Percentiles rank a stretch among this genome's conserved stretches.
Conservation (phyloP, 2,329 filamentous ascomycete genomes). For the Apiospora phragmitis region DNA sequence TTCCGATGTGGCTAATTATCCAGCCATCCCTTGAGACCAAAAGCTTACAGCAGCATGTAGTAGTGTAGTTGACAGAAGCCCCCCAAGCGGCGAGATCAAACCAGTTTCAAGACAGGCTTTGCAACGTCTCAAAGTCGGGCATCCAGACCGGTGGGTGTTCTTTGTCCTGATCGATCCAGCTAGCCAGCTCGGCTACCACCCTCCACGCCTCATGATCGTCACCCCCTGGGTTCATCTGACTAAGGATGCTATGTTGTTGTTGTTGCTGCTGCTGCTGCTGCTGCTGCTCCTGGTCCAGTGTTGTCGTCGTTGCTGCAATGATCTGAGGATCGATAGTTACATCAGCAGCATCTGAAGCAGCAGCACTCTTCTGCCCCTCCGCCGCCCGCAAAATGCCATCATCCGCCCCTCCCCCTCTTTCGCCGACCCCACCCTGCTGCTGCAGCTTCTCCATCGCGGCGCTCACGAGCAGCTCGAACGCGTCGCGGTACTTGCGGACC, state of each 20-base stretch:
- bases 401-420: conserved; percentile 11
- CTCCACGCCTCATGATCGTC: conserved; percentile 24
- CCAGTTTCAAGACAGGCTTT: conserved; percentile 18
- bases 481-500: conserved; percentile 48
- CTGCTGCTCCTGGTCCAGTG: background rate
- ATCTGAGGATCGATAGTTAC: background rate
- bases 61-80: background rate
- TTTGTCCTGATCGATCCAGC: conserved; percentile 30
- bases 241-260: background rate
- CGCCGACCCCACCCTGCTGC: conserved; percentile 30
- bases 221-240: background rate
- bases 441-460: conserved; percentile 47
- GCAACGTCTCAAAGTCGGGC: conserved; percentile 31
- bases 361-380: background rate
- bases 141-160: conserved; percentile 30
- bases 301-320: background rate
- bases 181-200: conserved; percentile 30
- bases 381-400: background rate
- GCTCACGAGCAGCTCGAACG: conserved; percentile 47
- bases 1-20: background rate
- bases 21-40: too few relatives aligned
- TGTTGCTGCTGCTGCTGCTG: background rate
- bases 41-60: too few relatives aligned
- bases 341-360: background rate
- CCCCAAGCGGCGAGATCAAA: background rate